Percentiles rank a stretch among this genome's conserved stretches.
Evolutionary conservation across 2,329 filamentous ascomycete species (phyloP).

Genomic region (Aspergillus cejpii): DNA sequence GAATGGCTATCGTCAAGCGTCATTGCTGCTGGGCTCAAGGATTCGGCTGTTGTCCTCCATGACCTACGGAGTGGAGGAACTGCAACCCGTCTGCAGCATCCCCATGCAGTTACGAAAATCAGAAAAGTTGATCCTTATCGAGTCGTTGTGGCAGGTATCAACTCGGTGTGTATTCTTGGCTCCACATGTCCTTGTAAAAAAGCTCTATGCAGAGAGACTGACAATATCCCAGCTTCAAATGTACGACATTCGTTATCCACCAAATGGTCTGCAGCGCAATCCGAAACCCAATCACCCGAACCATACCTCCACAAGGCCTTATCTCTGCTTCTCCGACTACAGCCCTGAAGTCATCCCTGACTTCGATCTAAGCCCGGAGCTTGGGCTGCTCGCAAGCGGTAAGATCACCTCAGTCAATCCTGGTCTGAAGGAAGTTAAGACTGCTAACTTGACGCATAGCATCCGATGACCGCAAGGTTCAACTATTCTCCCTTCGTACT

Average conservation of each 20-base stretch:
- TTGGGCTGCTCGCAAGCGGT: slow-evolving; percentile 37
- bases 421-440: background rate
- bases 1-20: slow-evolving; percentile 36
- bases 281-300: slow-evolving; percentile 23
- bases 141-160: slow-evolving; percentile 30
- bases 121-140: slow-evolving; percentile 32
- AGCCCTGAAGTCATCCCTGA: slow-evolving; percentile 22
- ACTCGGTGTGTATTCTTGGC: slow-evolving; percentile 22
- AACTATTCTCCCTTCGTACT: slow-evolving; percentile 35
- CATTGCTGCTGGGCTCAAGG: slow-evolving; percentile 32
- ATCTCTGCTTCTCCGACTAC: slow-evolving; percentile 33
- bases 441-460: slow-evolving; percentile 15
- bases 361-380: slow-evolving; percentile 34
- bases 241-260: slow-evolving; percentile 38
- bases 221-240: slow-evolving; percentile 30
- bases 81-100: slow-evolving; percentile 30
- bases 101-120: slow-evolving; percentile 30
- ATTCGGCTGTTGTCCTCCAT: slow-evolving; percentile 32
- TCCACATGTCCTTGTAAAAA: background rate
- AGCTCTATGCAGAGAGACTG: background rate
- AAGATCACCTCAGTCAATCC: slow-evolving; percentile 10
- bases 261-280: slow-evolving; percentile 22
- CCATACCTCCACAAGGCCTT: slow-evolving; percentile 31
- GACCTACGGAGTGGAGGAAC: slow-evolving; percentile 32
- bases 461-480: slow-evolving; percentile 29